Percentiles rank a stretch among this genome's conserved stretches.
These are phyloP conservation scores for Nemania sp. DNA, from an alignment of 2,329 filamentous ascomycete species.

Conservation along the genomic window DNA sequence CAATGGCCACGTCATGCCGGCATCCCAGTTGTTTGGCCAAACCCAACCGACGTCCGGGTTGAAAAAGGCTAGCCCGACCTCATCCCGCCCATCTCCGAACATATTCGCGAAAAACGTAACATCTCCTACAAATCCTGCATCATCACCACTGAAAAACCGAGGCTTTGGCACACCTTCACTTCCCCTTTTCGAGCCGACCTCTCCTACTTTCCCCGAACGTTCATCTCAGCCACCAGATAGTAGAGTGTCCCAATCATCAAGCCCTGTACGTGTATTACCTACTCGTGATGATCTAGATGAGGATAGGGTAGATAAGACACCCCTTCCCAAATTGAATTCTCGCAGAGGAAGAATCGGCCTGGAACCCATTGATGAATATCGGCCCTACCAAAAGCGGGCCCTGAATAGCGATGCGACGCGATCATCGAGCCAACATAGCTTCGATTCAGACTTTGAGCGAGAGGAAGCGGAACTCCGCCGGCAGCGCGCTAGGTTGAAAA, in stretches of 20 bases:
- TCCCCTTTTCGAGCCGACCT: conserved; percentile 48
- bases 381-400: conserved; percentile 29
- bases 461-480: conserved; percentile 34
- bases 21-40: conserved; percentile 59
- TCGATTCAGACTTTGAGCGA: conserved; percentile 36
- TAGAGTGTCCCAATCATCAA: conserved; percentile 26
- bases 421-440: conserved; percentile 28
- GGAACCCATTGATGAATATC: conserved; percentile 39
- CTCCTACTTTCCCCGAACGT: conserved; percentile 40
- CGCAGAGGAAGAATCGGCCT: conserved; percentile 23
- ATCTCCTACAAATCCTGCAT: conserved; percentile 50
- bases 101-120: conserved; percentile 49
- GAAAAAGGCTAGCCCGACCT: conserved; percentile 58
- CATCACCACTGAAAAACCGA: conserved; percentile 56
- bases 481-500: conserved; percentile 34
- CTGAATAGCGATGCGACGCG: conserved; percentile 21
- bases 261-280: conserved; percentile 18
- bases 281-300: conserved; percentile 4
- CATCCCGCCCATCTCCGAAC: conserved; percentile 60
- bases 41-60: conserved; percentile 59
- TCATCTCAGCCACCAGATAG: conserved; percentile 32
- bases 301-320: conserved; percentile 27
- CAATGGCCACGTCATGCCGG: conserved; percentile 43
- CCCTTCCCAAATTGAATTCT: conserved; percentile 18
- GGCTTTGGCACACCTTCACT: conserved; percentile 53